phyloP scores from a whole-genome alignment of 768 basidiomycete species.

The Xerocomellus amylosporus region DNA sequence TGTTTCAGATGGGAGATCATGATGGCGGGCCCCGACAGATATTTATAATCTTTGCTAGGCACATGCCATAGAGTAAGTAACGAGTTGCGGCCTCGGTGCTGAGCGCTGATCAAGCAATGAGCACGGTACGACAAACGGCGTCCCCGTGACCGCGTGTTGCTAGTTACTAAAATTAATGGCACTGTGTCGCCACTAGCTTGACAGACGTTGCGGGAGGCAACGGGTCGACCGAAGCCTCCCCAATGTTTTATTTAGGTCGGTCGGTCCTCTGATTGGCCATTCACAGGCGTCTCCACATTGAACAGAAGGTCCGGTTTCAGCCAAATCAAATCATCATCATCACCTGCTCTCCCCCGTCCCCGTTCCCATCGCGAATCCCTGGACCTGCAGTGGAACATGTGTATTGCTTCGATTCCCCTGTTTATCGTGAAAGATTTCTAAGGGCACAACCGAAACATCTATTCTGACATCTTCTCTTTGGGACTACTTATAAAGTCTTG shows the following conservation, averaged over 20 bases:
- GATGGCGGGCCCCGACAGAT: too few species aligned
- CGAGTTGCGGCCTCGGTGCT: too few species aligned
- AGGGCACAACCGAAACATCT: not conserved
- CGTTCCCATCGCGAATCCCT: not conserved
- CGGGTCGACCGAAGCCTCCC: not conserved
- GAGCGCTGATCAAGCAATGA: too few species aligned
- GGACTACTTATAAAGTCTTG: not conserved
- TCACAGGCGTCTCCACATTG: not conserved
- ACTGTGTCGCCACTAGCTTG: too few species aligned
- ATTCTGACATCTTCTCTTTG: not conserved
- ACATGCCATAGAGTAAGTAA: too few species aligned
- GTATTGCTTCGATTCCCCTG: not conserved
- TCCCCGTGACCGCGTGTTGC: too few species aligned
- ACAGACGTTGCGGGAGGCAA: too few species aligned
- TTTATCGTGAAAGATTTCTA: not conserved
- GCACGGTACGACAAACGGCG: too few species aligned
- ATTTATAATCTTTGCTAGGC: too few species aligned
- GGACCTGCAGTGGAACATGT: not conserved
- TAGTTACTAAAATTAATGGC: too few species aligned
- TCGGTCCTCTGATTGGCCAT: not conserved
- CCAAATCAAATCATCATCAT: not conserved
- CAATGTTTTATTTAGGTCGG: conserved; percentile 12
- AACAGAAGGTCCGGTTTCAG: not conserved
- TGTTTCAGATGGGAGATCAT: too few species aligned
- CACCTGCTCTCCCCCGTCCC: not conserved